A percentile compares a stretch with the other conserved stretches of the same genome.
phyloP scores from a whole-genome alignment of 306 rosid genomes.

The Cucurbita argyrosperma region DNA sequence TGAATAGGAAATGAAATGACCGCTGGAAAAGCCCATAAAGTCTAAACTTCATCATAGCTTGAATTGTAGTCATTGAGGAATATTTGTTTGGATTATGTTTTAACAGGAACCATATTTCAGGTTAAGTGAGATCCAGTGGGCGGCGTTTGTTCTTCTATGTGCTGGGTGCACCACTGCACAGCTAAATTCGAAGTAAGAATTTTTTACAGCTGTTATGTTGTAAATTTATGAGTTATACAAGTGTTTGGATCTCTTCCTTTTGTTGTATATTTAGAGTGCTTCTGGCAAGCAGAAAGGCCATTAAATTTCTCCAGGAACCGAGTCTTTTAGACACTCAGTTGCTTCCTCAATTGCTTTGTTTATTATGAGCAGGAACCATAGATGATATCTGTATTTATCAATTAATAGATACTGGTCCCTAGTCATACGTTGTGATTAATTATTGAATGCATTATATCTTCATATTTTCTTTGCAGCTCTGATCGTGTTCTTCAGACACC shows the following conservation, averaged over 20 bases:
- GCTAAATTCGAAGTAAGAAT: constrained; percentile 68
- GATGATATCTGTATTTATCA: not conserved
- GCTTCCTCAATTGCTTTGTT: not conserved
- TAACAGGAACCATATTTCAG: constrained; percentile 27
- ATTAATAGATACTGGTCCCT: not conserved
- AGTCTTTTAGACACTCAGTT: not conserved
- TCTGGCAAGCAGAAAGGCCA: not conserved
- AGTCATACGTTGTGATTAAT: not conserved
- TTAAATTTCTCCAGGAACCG: not conserved
- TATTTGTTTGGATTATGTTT: constrained; percentile 9
- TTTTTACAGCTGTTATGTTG: not conserved
- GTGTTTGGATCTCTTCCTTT: not conserved
- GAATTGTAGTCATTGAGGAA: not conserved
- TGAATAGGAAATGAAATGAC: not conserved
- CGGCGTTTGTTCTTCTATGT: constrained; percentile 81
- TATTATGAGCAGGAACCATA: not conserved
- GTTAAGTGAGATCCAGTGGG: constrained; percentile 96
- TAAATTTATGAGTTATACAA: not conserved
- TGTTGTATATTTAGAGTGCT: not conserved
- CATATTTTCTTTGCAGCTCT: constrained; percentile 40
- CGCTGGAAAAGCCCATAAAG: not conserved
- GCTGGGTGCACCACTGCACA: constrained; percentile 95
- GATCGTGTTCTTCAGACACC: constrained; percentile 92
- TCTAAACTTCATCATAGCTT: not conserved
- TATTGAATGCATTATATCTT: not conserved